Evolutionary conservation across 208 protist genomes (phyloP).

Genomic region (Wallacemonas rigidus): DNA sequence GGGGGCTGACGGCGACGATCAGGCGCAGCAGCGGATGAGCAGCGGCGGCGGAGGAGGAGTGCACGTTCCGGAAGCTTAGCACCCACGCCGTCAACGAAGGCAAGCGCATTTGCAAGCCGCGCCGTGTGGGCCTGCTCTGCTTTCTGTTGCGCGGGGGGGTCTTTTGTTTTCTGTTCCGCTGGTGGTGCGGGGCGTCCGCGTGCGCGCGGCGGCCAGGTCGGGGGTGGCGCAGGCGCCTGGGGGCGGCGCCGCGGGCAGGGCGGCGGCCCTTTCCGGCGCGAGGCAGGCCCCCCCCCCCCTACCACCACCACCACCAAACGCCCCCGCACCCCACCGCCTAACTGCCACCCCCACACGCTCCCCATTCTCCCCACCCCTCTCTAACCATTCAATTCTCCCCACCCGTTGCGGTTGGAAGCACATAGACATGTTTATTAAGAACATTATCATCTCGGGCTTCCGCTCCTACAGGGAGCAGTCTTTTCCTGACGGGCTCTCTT

Average conservation of each 20-base stretch:
- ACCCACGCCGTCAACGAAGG: too few species aligned
- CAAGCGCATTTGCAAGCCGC: neutral
- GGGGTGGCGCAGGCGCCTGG: too few species aligned
- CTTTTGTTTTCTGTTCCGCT: too few species aligned
- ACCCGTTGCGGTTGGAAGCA: conserved; percentile 9
- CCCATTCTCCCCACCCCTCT: neutral
- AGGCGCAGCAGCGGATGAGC: neutral
- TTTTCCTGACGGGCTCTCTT: conserved; percentile 80
- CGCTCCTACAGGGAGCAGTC: conserved; percentile 92
- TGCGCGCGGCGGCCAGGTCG: too few species aligned
- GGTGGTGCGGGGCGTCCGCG: too few species aligned
- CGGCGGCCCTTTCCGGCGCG: too few species aligned
- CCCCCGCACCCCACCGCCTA: neutral
- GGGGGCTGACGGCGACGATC: neutral
- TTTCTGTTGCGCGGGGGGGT: too few species aligned
- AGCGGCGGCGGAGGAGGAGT: neutral
- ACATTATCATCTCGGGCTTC: conserved; percentile 92
- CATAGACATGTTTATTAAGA: conserved; percentile 91
- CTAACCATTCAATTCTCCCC: neutral
- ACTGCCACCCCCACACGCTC: neutral
- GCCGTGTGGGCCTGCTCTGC: neutral
- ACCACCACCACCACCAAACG: neutral
- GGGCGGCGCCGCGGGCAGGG: too few species aligned
- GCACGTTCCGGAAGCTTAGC: neutral
- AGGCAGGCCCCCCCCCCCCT: neutral